Evolutionary conservation across 345 rosid species (phyloP).

Genomic region (Arabidopsis arenosa): DNA sequence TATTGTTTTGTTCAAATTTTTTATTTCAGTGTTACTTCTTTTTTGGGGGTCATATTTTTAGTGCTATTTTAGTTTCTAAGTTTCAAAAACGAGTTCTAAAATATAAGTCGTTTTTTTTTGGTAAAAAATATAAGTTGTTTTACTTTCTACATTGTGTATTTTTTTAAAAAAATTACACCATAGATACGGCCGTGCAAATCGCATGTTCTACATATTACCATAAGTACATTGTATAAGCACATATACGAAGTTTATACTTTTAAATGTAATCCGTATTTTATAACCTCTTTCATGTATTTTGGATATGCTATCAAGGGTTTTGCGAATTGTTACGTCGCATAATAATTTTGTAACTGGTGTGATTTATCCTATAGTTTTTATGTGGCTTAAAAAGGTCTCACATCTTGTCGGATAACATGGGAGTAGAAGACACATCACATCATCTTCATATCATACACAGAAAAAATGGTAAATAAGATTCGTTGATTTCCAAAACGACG

Average conservation of each 20-base stretch:
- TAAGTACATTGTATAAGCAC: not conserved
- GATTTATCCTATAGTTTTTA: constrained; percentile 9
- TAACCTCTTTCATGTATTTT: not conserved
- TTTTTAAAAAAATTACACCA: too few species aligned
- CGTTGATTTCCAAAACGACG: constrained; percentile 37
- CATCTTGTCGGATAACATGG: constrained; percentile 29
- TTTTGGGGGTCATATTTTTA: too few species aligned
- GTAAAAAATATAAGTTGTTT: too few species aligned
- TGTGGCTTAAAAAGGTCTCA: constrained; percentile 27
- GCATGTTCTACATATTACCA: too few species aligned
- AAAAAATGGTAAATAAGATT: constrained; percentile 27
- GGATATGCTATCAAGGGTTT: constrained; percentile 3
- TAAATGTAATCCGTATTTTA: not conserved
- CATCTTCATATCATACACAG: constrained; percentile 10
- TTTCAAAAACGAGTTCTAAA: too few species aligned
- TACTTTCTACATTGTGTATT: too few species aligned
- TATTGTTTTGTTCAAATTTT: too few species aligned
- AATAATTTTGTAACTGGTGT: constrained; percentile 15
- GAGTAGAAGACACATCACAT: constrained; percentile 36
- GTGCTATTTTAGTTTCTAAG: too few species aligned
- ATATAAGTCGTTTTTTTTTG: too few species aligned
- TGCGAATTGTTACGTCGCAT: constrained; percentile 23
- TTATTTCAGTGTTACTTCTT: too few species aligned
- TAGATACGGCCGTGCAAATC: too few species aligned
- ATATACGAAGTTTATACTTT: not conserved